These are phyloP conservation scores for Penicillium waksmanii DNA, from an alignment of 495 filamentous ascomycete genomes.

Conservation along the genomic window DNA sequence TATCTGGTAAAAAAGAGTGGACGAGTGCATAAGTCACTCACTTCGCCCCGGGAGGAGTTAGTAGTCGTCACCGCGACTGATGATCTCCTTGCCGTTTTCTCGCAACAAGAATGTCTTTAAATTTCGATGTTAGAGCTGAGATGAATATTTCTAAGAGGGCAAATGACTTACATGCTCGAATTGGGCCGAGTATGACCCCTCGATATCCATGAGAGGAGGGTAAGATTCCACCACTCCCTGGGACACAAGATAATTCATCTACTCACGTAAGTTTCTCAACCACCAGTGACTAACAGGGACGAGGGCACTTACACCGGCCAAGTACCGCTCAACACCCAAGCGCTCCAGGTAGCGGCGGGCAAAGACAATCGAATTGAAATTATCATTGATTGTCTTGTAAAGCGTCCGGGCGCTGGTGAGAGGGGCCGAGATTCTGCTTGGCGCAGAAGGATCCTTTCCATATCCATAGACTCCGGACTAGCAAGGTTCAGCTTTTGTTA, in stretches of 20 bases:
- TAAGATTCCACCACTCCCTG: slow-evolving; percentile 60
- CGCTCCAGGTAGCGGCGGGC: slow-evolving; percentile 66
- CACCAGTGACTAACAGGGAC: too few relatives aligned
- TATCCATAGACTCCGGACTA: slow-evolving; percentile 51
- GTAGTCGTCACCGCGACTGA: slow-evolving; percentile 56
- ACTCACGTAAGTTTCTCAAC: slow-evolving; percentile 4
- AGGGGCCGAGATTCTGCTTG: slow-evolving; percentile 49
- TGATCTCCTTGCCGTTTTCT: slow-evolving; percentile 51
- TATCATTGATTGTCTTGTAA: slow-evolving; percentile 63
- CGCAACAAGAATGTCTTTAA: slow-evolving; percentile 49
- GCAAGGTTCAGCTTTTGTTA: slow-evolving; percentile 20
- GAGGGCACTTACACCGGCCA: slow-evolving; percentile 55
- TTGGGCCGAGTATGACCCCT: slow-evolving; percentile 62
- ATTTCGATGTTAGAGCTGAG: background rate
- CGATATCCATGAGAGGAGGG: slow-evolving; percentile 55
- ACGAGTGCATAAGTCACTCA: background rate
- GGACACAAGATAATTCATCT: slow-evolving; percentile 57
- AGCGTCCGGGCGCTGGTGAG: slow-evolving; percentile 62
- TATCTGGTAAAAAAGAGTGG: background rate
- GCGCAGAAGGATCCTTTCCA: slow-evolving; percentile 54
- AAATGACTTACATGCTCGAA: slow-evolving; percentile 61
- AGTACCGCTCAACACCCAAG: slow-evolving; percentile 62
- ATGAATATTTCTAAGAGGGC: background rate
- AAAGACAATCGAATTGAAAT: slow-evolving; percentile 66
- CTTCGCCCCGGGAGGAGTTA: slow-evolving; percentile 16